Conservation (phyloP, 2,329 filamentous ascomycete genomes). For the Fusarium ramigenum region DNA sequence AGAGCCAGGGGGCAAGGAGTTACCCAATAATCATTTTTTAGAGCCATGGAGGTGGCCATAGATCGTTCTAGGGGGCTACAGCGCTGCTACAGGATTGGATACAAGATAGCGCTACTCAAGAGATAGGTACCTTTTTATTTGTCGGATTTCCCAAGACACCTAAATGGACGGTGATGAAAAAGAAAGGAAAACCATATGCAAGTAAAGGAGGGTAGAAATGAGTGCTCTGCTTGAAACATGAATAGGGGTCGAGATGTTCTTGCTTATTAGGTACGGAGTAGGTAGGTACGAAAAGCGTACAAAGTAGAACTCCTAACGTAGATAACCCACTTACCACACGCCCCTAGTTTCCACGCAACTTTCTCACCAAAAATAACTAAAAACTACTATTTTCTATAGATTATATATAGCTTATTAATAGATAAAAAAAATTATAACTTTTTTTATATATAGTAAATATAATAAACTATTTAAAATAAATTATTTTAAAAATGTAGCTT, state of each 20-base stretch:
- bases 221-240: background rate
- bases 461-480: too few species aligned
- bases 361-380: too few species aligned
- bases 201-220: slow-evolving; percentile 22
- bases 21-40: slow-evolving; percentile 1
- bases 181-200: slow-evolving; percentile 7
- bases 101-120: background rate
- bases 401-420: too few species aligned
- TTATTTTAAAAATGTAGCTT: too few species aligned
- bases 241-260: background rate
- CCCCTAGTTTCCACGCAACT: too few species aligned
- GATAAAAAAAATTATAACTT: too few species aligned
- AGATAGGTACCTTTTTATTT: slow-evolving; percentile 10
- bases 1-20: slow-evolving; percentile 20
- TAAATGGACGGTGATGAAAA: background rate
- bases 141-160: background rate
- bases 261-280: background rate
- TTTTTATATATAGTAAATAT: too few species aligned
- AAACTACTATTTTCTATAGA: too few species aligned
- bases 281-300: background rate
- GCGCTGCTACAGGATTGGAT: background rate
- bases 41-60: background rate
- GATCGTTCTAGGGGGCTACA: slow-evolving; percentile 21
- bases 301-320: background rate
- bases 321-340: too few species aligned